Percentiles rank a stretch among this genome's conserved stretches.
Conservation (phyloP, 805 yeast species). For the Peterozyma xylosa region DNA sequence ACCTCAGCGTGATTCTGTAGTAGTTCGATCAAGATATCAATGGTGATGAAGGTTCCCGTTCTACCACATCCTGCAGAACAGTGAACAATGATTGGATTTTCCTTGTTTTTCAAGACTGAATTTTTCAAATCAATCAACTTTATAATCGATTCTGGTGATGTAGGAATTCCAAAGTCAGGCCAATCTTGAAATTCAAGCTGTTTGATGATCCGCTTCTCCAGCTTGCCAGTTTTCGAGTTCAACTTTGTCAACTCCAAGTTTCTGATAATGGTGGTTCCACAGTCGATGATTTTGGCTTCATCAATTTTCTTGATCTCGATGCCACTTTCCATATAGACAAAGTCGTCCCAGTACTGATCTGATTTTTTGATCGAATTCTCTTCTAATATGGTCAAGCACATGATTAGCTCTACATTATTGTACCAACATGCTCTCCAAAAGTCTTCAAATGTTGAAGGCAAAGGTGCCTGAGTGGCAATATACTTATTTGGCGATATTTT, state of each 20-base stretch:
- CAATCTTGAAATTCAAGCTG: slow-evolving; percentile 34
- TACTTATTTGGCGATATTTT: slow-evolving; percentile 21
- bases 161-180: slow-evolving; percentile 42
- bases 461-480: slow-evolving; percentile 39
- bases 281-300: slow-evolving; percentile 5
- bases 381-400: slow-evolving; percentile 24
- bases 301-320: slow-evolving; percentile 3
- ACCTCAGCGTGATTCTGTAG: background rate
- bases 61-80: slow-evolving; percentile 60
- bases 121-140: slow-evolving; percentile 26
- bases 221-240: slow-evolving; percentile 1
- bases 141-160: slow-evolving; percentile 22
- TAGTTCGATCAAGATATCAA: slow-evolving; percentile 30
- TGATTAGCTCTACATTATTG: slow-evolving; percentile 26
- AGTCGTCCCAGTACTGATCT: slow-evolving; percentile 14
- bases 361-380: slow-evolving; percentile 16
- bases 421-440: slow-evolving; percentile 33
- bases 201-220: slow-evolving; percentile 15
- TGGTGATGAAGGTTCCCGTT: slow-evolving; percentile 43
- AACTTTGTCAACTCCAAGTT: slow-evolving; percentile 7
- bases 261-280: slow-evolving; percentile 10
- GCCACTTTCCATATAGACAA: slow-evolving; percentile 10
- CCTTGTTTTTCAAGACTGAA: slow-evolving; percentile 5
- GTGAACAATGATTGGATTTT: slow-evolving; percentile 32
- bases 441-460: slow-evolving; percentile 31